phyloP scores from a whole-genome alignment of 2,329 filamentous ascomycete genomes.

The Mollisia scopiformis region DNA sequence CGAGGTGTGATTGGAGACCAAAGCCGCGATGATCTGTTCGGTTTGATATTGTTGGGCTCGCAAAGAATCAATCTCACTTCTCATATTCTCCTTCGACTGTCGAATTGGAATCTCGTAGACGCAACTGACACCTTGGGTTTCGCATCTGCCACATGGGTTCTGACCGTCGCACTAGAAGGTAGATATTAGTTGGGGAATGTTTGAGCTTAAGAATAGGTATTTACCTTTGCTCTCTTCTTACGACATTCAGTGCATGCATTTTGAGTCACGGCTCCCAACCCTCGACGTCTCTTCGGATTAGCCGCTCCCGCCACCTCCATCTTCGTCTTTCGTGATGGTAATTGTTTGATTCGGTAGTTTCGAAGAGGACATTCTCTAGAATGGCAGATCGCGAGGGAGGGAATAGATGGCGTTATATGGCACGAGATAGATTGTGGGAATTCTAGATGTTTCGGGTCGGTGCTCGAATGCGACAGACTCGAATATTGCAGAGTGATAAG shows the following conservation, averaged over 20 bases:
- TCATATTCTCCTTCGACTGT: conserved; percentile 64
- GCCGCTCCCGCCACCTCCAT: conserved; percentile 19
- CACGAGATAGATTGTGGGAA: not conserved
- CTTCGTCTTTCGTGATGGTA: not conserved
- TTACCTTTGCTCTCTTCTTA: conserved; percentile 37
- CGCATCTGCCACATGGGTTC: conserved; percentile 53
- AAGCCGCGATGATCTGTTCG: conserved; percentile 58
- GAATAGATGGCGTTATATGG: not conserved
- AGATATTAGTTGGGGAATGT: conserved; percentile 4
- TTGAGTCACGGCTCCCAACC: conserved; percentile 34
- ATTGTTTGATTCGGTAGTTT: not conserved
- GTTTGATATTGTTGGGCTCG: conserved; percentile 56
- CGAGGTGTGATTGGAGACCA: conserved; percentile 39
- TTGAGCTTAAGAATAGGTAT: not conserved
- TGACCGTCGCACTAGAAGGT: conserved; percentile 59
- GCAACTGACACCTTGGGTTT: conserved; percentile 56
- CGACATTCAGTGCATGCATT: conserved; percentile 38
- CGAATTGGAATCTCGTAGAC: conserved; percentile 65
- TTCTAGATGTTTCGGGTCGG: not conserved
- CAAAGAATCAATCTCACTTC: conserved; percentile 60
- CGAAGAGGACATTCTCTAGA: not conserved
- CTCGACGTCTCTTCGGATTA: conserved; percentile 33
- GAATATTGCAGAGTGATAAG: no score
- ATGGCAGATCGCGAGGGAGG: not conserved
- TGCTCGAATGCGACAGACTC: not conserved